A percentile compares a stretch with the other conserved stretches of the same genome.
These are phyloP conservation scores for Verticillium longisporum DNA, from an alignment of 2,329 filamentous ascomycete species.

Conservation along the genomic window DNA sequence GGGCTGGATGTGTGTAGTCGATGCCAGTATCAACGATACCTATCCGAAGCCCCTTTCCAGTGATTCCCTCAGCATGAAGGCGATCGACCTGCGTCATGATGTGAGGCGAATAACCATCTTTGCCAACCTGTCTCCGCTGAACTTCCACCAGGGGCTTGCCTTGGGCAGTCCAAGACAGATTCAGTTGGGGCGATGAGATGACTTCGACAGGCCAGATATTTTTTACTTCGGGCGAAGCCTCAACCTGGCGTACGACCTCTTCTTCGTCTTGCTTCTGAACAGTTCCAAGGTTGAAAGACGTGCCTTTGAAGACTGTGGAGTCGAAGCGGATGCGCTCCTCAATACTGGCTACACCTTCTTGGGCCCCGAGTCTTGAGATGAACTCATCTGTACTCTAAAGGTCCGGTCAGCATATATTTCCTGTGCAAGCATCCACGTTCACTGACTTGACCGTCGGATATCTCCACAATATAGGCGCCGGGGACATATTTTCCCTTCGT, in stretches of 20 bases:
- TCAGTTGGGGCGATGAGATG: slow-evolving; percentile 30
- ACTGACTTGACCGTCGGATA: slow-evolving; percentile 39
- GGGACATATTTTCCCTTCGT: slow-evolving; percentile 20
- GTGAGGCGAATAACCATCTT: slow-evolving; percentile 40
- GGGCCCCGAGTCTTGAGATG: slow-evolving; percentile 4
- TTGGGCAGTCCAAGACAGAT: slow-evolving; percentile 34
- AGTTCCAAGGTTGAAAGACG: slow-evolving; percentile 40
- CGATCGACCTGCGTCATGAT: slow-evolving; percentile 50
- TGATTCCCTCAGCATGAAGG: slow-evolving; percentile 39
- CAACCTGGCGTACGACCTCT: slow-evolving; percentile 30
- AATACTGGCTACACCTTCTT: slow-evolving; percentile 6
- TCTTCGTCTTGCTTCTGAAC: slow-evolving; percentile 32
- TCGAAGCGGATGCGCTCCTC: slow-evolving; percentile 13
- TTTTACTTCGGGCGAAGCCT: slow-evolving; percentile 36
- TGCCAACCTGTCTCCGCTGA: slow-evolving; percentile 7
- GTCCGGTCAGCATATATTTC: neutral
- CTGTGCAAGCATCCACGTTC: neutral
- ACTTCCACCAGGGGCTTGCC: neutral
- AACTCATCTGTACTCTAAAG: slow-evolving; percentile 6
- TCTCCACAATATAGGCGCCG: slow-evolving; percentile 46
- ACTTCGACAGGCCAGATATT: slow-evolving; percentile 40
- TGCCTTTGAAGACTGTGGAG: slow-evolving; percentile 31
- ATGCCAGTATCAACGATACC: slow-evolving; percentile 42
- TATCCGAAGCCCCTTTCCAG: slow-evolving; percentile 44
- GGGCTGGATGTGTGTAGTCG: slow-evolving; percentile 38